Base-by-base conservation (phyloP, 176 grass and related monocot species). In the Cenchrus americanus region DNA sequence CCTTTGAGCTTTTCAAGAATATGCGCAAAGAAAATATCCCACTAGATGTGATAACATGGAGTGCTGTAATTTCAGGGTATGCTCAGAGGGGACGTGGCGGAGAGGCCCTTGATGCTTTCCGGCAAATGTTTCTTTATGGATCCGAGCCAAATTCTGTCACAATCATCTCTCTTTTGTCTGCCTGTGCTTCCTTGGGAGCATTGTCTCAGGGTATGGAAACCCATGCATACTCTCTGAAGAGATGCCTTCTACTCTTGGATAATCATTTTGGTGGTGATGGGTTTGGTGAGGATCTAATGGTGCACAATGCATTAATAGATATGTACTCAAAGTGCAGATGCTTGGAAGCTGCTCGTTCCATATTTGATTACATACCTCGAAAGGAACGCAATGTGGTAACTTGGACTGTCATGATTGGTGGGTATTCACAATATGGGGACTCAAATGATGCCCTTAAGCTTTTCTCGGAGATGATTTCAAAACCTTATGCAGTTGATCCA, bases 361-460 rank as follows among this genome's bases (percentile, higher is more conserved):
- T 97, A 74, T 94, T 94, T 82, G 66, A 90, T 66, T 86, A 75
- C 80, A 92, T 92, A 89, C 87, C 89, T 66, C 76, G 22, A 60
- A 75, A 58, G 50, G 76, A 88, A 59, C 86, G 91, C 41, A 92
- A 90, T 80, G 90, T 97, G 12, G 94, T 97, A 43, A 92, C 90
- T 71, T 97, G 94, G 94, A 97, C 94, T 73, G 94, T 94, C 71
- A 97, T 97, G 92, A 94, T 97, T 34, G 92, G 94, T 82, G 94
- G 94, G 43, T 88, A 90, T 88, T 87, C 94, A 30, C 94, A 94
- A 84, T 88, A 88, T 58, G 90, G 94, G 73, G 84, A 94, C 77
- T 84, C 94, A 34, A 94, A 91, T 86, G 85, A 84, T 83, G 91
- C 94, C 14, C 67, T 97, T 26, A 60, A 83, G 75, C 80, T 97